Percentiles rank a stretch among this genome's conserved stretches.
Evolutionary conservation across 2,329 filamentous ascomycete species (phyloP).

Genomic region (Ceratocystis destructans): DNA sequence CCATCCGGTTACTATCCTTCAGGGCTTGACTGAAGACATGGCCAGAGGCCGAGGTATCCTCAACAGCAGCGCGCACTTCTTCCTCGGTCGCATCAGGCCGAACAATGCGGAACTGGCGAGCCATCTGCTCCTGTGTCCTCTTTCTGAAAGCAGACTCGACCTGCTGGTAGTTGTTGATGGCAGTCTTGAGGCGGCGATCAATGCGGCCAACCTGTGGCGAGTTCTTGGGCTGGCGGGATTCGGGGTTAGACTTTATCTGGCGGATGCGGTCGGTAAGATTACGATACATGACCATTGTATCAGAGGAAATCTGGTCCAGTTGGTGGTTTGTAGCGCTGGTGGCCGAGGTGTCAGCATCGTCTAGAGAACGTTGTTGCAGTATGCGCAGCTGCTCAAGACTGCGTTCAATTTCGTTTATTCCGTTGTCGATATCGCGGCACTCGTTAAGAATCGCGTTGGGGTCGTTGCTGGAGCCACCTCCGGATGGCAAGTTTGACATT

Average conservation of each 20-base stretch:
- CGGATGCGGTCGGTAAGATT: slow-evolving; percentile 66
- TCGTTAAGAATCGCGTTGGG: slow-evolving; percentile 73
- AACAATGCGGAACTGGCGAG: slow-evolving; percentile 81
- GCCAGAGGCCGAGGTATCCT: slow-evolving; percentile 51
- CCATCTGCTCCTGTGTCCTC: slow-evolving; percentile 69
- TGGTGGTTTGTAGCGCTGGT: slow-evolving; percentile 52
- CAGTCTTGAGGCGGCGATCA: slow-evolving; percentile 64
- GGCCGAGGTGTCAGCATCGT: slow-evolving; percentile 57
- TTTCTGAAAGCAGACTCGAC: slow-evolving; percentile 69
- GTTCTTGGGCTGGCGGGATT: slow-evolving; percentile 60
- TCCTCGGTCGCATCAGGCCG: slow-evolving; percentile 63
- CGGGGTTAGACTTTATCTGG: slow-evolving; percentile 67
- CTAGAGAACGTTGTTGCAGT: slow-evolving; percentile 57
- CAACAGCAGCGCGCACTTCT: slow-evolving; percentile 62
- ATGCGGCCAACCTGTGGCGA: slow-evolving; percentile 67
- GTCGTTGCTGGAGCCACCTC: slow-evolving; percentile 30
- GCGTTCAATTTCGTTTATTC: slow-evolving; percentile 58
- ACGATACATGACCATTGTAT: slow-evolving; percentile 75
- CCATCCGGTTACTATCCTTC: slow-evolving; percentile 65
- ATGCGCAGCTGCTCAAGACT: slow-evolving; percentile 59
- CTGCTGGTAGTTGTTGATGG: slow-evolving; percentile 69
- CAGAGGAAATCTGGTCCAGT: slow-evolving; percentile 58
- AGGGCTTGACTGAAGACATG: slow-evolving; percentile 84
- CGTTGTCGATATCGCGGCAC: slow-evolving; percentile 64
- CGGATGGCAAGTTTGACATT: slow-evolving; percentile 20